A percentile compares a stretch with the other conserved stretches of the same genome.
phyloP scores from a whole-genome alignment of 306 rosid genomes.

The Carpinus fangiana region DNA sequence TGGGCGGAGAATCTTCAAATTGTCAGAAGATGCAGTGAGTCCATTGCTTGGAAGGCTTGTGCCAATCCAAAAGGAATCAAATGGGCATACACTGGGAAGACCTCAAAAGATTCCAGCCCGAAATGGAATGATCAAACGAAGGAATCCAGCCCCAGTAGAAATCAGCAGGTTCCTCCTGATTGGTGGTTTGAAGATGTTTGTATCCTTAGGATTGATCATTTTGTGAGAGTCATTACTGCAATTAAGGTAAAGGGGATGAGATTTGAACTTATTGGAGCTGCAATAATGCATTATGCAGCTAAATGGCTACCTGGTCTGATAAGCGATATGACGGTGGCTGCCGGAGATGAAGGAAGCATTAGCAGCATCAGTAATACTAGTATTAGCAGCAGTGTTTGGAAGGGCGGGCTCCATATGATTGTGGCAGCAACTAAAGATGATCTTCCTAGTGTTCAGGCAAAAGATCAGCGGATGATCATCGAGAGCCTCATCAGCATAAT shows the following conservation, averaged over 20 bases:
- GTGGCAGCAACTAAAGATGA: conserved; percentile 67
- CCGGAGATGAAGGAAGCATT: conserved; percentile 60
- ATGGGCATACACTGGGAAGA: conserved; percentile 89
- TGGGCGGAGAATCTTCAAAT: conserved; percentile 98
- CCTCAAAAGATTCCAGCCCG: conserved; percentile 64
- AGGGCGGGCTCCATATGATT: conserved; percentile 82
- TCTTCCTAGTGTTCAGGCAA: conserved; percentile 55
- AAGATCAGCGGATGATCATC: conserved; percentile 79
- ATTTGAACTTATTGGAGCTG: conserved; percentile 76
- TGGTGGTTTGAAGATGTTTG: conserved; percentile 99
- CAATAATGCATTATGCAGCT: conserved; percentile 73
- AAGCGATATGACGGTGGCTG: conserved; percentile 31
- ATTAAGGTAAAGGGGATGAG: conserved; percentile 96
- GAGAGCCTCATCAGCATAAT: conserved; percentile 96
- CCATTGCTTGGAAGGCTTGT: conserved; percentile 98
- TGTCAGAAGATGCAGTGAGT: conserved; percentile 90
- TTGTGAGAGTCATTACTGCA: conserved; percentile 89
- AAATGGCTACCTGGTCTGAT: conserved; percentile 86
- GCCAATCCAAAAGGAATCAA: conserved; percentile 95
- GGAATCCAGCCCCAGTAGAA: conserved; percentile 83
- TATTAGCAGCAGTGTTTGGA: conserved; percentile 54
- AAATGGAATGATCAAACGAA: conserved; percentile 69
- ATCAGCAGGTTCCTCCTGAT: conserved; percentile 81
- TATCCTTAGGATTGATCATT: conserved; percentile 90
- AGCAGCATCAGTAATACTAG: conserved; percentile 45